A percentile compares a stretch with the other conserved stretches of the same genome.
phyloP scores from a whole-genome alignment of 192 early-diverging fungal species.

The Coemansia sp. region DNA sequence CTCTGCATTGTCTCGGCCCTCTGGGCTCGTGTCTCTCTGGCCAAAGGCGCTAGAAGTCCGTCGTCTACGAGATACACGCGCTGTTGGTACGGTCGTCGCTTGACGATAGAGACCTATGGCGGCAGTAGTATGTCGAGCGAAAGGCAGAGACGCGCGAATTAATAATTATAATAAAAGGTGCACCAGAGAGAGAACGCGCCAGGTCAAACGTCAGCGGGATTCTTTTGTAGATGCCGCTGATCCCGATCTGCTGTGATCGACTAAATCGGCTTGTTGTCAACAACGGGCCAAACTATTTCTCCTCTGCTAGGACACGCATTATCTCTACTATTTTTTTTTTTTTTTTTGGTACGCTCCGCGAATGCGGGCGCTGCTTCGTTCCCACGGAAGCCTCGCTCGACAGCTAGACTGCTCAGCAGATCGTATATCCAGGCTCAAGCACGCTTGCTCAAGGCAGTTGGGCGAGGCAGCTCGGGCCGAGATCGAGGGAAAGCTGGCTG shows the following conservation, averaged over 20 bases:
- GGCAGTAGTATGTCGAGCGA: no score
- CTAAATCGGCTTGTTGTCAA: no score
- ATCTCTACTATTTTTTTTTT: no score
- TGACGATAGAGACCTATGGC: not conserved
- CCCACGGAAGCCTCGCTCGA: not conserved
- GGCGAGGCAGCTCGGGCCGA: constrained; percentile 1
- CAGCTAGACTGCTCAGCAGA: not conserved
- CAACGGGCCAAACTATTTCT: no score
- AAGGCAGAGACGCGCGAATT: not conserved
- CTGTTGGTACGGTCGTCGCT: not conserved
- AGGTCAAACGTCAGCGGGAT: no score
- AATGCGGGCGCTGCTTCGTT: not conserved
- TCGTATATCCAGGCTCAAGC: not conserved
- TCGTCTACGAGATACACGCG: not conserved
- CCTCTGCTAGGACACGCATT: no score
- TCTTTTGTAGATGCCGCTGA: no score
- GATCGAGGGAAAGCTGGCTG: constrained; percentile 13
- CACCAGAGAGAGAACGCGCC: no score
- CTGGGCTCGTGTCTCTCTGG: not conserved
- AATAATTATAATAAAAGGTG: no score
- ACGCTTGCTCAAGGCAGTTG: not conserved
- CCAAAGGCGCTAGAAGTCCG: not conserved
- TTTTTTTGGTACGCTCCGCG: not conserved
- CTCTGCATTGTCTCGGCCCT: not conserved
- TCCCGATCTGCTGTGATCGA: no score